Evolutionary conservation across 108 stramenopile genomes (phyloP).

Genomic region (Seminavis robusta): DNA sequence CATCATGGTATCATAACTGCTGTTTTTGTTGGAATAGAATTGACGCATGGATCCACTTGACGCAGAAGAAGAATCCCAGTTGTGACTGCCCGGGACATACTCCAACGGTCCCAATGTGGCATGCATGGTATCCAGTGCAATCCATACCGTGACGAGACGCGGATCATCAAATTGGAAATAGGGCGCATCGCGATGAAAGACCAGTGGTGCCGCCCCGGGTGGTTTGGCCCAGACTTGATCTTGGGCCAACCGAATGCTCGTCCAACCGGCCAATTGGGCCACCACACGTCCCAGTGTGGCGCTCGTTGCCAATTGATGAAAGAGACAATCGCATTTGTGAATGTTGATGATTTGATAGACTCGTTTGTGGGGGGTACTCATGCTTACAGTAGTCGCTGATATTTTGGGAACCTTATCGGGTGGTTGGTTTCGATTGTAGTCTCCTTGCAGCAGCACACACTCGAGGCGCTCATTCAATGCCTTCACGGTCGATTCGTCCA

Average conservation of each 20-base stretch:
- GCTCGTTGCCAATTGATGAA: slow-evolving; percentile 54
- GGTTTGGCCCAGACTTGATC: slow-evolving; percentile 88
- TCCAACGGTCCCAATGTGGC: slow-evolving; percentile 75
- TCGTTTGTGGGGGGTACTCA: slow-evolving; percentile 42
- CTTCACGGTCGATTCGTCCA: slow-evolving; percentile 23
- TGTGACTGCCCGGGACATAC: slow-evolving; percentile 70
- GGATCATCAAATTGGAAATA: slow-evolving; percentile 84
- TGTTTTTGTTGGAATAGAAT: neutral
- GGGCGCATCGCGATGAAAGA: slow-evolving; percentile 82
- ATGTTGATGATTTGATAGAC: slow-evolving; percentile 84
- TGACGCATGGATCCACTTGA: slow-evolving; percentile 3
- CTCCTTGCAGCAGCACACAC: slow-evolving; percentile 60
- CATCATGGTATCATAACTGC: neutral
- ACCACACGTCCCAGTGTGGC: slow-evolving; percentile 51
- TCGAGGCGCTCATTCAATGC: slow-evolving; percentile 57
- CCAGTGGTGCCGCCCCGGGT: slow-evolving; percentile 60
- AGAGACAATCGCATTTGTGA: slow-evolving; percentile 65
- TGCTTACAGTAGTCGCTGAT: slow-evolving; percentile 9
- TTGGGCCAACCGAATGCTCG: slow-evolving; percentile 65
- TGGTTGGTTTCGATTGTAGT: slow-evolving; percentile 51
- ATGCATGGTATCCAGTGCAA: slow-evolving; percentile 81
- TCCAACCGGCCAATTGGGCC: slow-evolving; percentile 63
- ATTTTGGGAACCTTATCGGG: slow-evolving; percentile 69
- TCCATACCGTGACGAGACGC: slow-evolving; percentile 73
- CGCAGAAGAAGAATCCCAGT: no score